Evolutionary conservation across 176 grass and related monocot genomes (phyloP).

Genomic region (Ampelocalamus luodianensis): DNA sequence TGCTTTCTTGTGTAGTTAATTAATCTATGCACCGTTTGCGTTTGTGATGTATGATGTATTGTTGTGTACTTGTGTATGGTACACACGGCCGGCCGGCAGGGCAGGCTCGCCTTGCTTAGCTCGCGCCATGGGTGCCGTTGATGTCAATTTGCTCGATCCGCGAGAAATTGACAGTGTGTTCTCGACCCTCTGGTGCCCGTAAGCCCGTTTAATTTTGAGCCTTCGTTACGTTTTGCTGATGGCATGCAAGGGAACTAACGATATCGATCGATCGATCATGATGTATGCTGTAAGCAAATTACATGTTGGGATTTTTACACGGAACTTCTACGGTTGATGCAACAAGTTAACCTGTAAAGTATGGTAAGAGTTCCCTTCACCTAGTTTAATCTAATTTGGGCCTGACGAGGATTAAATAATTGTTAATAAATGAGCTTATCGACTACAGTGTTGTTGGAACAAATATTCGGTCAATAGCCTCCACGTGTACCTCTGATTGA

Average conservation of each 20-base stretch:
- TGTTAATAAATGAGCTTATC: too few species aligned
- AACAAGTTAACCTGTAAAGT: background rate
- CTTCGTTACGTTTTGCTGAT: background rate
- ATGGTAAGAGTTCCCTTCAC: background rate
- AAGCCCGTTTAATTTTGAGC: background rate
- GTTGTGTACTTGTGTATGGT: background rate
- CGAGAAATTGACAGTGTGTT: slow-evolving; percentile 11
- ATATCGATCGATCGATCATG: background rate
- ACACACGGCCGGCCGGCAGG: background rate
- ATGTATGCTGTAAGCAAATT: background rate
- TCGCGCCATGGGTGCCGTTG: background rate
- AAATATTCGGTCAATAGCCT: too few species aligned
- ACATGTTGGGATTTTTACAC: background rate
- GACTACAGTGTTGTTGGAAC: too few species aligned
- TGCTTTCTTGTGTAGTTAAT: slow-evolving; percentile 16
- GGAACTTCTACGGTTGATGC: background rate
- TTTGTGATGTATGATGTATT: slow-evolving; percentile 23
- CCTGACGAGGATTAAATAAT: too few species aligned
- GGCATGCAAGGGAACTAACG: background rate
- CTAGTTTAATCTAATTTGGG: background rate
- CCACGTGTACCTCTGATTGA: too few species aligned
- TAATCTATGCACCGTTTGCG: background rate
- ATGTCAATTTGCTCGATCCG: slow-evolving; percentile 10
- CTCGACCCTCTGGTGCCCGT: background rate
- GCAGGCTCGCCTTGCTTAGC: background rate